Evolutionary conservation across 2,329 filamentous ascomycete genomes (phyloP), one percentile per base, ranked within the genome.

Genomic region (Colletotrichum costaricense): DNA sequence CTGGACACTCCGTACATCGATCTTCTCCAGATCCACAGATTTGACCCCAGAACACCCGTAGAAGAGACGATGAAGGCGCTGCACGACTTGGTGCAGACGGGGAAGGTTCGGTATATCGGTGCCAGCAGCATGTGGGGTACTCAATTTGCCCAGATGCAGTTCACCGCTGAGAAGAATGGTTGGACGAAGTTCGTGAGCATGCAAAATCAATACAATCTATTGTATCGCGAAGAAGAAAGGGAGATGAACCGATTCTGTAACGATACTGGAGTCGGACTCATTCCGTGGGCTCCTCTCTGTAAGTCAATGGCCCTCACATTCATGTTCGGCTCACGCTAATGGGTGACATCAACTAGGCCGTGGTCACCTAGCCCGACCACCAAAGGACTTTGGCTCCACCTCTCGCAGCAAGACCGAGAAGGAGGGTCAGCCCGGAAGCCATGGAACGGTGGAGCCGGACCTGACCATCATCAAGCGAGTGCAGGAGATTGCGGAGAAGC

Each of bases 1-100:
- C 83, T 93, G 42, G 87, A 86, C 28, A 90, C 86, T 2, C 76
- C 82, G 1, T 91, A 92, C 79, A 88, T 91, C 74, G 89, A 91
- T 79, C 84, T 91, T 4, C 82, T 92, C 24, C 89, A 91, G 79
- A 89, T 92, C 72, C 90, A 92, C 76, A 85, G 90, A 11, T 85
- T 90, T 74, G 90, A 92, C 74, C 79, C 80, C 1, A 80, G 81
- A 2, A 87, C 85, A 0, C 86, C 88, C 0, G 80, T 85, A 4
- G 88, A 90, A 76, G 90, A 92, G 80, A 91, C 89, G n/a, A 91
- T 92, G 90, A 85, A 86, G 77, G 88, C 88, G 8, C 80, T 91
- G n/a, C 88, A 92, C 74, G 89, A 92, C 76, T 83, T 92, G 0
- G 84, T 92, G 0, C 83, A 87, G 75, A 85, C 82, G 4, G 90